Conservation (phyloP, 129 eudicot species). For the Flaveria robusta region DNA sequence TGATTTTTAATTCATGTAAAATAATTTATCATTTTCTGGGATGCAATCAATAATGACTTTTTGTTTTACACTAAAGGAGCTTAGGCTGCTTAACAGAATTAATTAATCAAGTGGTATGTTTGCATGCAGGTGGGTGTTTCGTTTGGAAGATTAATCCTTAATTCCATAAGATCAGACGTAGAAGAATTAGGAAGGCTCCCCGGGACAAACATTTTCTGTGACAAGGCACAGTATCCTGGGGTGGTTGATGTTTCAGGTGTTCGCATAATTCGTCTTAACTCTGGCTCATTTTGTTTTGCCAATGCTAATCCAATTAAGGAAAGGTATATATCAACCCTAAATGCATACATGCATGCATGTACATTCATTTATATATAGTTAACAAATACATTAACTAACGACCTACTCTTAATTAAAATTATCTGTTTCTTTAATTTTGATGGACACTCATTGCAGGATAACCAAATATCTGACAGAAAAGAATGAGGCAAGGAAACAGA, state of each 20-base stretch:
- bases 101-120: no score
- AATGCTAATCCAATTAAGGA: constrained; percentile 64
- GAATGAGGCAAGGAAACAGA: constrained; percentile 9
- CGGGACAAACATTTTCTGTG: constrained; percentile 52
- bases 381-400: no score
- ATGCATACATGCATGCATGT: no score
- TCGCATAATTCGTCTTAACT: constrained; percentile 47
- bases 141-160: constrained; percentile 52
- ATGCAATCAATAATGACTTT: no score
- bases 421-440: not conserved
- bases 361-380: no score
- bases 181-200: constrained; percentile 64
- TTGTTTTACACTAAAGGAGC: no score
- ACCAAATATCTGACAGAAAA: constrained; percentile 36
- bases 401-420: no score
- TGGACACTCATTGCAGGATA: constrained; percentile 41
- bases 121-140: constrained; percentile 56
- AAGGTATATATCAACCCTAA: constrained; percentile 42
- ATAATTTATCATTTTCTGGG: no score
- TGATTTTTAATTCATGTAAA: no score
- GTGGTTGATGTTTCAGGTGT: constrained; percentile 50
- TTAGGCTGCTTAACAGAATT: no score
- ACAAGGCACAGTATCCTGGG: constrained; percentile 51
- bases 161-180: constrained; percentile 53
- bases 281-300: constrained; percentile 63